Evolutionary conservation across 441 rosid genomes (phyloP).

Genomic region (Pelargonium citronellum): DNA sequence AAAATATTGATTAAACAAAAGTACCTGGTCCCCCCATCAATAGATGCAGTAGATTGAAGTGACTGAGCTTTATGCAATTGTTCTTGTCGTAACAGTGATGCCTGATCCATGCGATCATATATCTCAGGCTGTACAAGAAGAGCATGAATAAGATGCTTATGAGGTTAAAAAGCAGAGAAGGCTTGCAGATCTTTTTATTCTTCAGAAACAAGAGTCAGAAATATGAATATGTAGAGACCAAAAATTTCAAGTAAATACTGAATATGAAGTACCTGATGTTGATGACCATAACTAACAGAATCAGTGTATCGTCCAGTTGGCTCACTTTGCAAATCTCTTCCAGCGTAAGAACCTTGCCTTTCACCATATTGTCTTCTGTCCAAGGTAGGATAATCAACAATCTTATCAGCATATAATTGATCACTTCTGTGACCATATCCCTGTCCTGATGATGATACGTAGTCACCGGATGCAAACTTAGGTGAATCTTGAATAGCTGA

Average conservation of each 20-base stretch:
- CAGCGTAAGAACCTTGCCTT: conserved; percentile 52
- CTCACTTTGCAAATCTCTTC: conserved; percentile 77
- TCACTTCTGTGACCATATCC: conserved; percentile 71
- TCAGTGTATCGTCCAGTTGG: conserved; percentile 61
- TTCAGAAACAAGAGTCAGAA: neutral
- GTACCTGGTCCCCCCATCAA: conserved; percentile 78
- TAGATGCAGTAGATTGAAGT: conserved; percentile 57
- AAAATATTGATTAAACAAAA: conserved; percentile 17
- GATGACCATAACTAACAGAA: conserved; percentile 59
- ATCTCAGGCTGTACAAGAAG: conserved; percentile 49
- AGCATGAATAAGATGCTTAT: conserved; percentile 12
- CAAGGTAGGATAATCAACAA: conserved; percentile 57
- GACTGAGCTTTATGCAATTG: conserved; percentile 71
- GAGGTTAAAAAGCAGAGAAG: conserved; percentile 7
- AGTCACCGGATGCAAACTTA: conserved; percentile 63
- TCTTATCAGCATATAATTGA: conserved; percentile 65
- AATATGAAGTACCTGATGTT: conserved; percentile 57
- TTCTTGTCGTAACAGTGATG: conserved; percentile 76
- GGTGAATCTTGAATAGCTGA: conserved; percentile 73
- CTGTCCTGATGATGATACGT: conserved; percentile 60
- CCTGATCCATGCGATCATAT: conserved; percentile 77
- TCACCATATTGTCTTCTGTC: conserved; percentile 82
- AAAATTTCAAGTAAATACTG: conserved; percentile 5
- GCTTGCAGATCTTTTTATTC: conserved; percentile 12
- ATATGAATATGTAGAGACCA: neutral